phyloP scores from a whole-genome alignment of 192 early-diverging fungal genomes.

The Borealophlyctis nickersoniae region DNA sequence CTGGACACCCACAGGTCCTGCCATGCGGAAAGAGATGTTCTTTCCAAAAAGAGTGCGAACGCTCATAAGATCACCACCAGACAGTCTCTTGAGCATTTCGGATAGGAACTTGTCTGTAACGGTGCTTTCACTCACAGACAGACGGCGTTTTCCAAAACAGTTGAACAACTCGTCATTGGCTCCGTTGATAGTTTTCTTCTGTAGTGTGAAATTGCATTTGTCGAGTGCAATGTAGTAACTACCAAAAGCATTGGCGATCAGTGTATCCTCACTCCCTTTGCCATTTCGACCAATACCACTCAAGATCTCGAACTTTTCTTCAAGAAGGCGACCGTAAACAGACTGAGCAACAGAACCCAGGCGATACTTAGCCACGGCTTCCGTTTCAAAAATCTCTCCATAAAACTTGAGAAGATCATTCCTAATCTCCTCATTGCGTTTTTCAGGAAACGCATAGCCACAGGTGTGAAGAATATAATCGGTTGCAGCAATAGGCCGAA shows the following conservation, averaged over 20 bases:
- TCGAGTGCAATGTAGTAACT: background rate
- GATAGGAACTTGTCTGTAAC: background rate
- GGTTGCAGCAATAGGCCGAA: conserved; percentile 6
- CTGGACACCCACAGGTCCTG: conserved; percentile 11
- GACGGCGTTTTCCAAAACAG: conserved; percentile 4
- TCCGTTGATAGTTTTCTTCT: background rate
- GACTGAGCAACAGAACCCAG: background rate
- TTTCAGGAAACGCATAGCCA: conserved; percentile 13
- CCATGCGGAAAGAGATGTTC: conserved; percentile 10
- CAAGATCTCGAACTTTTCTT: conserved; percentile 9
- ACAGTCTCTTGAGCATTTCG: conserved; percentile 4
- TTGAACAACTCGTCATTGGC: conserved; percentile 11
- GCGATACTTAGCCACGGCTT: conserved; percentile 4
- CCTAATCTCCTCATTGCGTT: conserved; percentile 1
- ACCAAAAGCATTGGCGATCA: conserved; percentile 3
- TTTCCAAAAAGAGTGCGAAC: conserved; percentile 14
- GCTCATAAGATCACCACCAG: background rate
- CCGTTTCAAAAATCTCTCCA: conserved; percentile 2
- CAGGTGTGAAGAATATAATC: conserved; percentile 16
- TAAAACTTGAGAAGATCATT: conserved; percentile 5
- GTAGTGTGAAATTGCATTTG: background rate
- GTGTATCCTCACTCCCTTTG: conserved; percentile 12
- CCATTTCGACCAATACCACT: conserved; percentile 12
- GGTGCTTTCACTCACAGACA: conserved; percentile 2
- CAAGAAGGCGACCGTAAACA: conserved; percentile 9